Evolutionary conservation across 495 filamentous ascomycete genomes (phyloP), one percentile per base, ranked within the genome.

Genomic region (Neurospora sp.): DNA sequence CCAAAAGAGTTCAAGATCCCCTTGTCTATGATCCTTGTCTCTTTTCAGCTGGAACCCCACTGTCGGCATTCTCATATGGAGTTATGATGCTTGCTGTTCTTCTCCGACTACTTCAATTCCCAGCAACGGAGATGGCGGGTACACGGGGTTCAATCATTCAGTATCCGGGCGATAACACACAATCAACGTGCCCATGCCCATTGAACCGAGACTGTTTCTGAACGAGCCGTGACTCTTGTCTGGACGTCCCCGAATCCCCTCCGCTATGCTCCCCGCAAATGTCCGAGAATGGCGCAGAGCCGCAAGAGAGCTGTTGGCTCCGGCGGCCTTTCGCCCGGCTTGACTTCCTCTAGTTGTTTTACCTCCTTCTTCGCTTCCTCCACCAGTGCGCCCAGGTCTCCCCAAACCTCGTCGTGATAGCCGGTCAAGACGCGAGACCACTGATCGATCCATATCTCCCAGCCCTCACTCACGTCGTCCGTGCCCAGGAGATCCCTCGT

Each of bases 341-440:
- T 53, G 5, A 71, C 72, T 41, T 78, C 74, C 40, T 80, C 72
- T 18, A 82, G 74, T 35, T 71, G 46, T 44, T 76, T 42, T 44
- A 92, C 79, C 77, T 94, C 92, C 69, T 82, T 77, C 48, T 82
- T 82, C n/a, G 92, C 91, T 66, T 88, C 86, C 73, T 87, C 83
- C 40, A 92, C 82, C 46, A 90, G 82, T n/a, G 88, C 86, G 27
- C 84, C 76, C 53, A 93, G 79, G 74, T 89, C 90, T 73, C 92
- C 92, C 92, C 92, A 95, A 12, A 95, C 91, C 73, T 93, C 91
- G 79, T 94, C 90, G 40, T 89, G 86, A 76, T 94, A 94, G 40
- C 83, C 82, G 44, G 86, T 89, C 75, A 93, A 85, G 3, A 92
- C 87, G 44, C 82, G 80, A 12, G 88, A 81, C 91, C 91, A 91